Conservation (phyloP, 768 basidiomycete species). For the Serpula lacrymans region DNA sequence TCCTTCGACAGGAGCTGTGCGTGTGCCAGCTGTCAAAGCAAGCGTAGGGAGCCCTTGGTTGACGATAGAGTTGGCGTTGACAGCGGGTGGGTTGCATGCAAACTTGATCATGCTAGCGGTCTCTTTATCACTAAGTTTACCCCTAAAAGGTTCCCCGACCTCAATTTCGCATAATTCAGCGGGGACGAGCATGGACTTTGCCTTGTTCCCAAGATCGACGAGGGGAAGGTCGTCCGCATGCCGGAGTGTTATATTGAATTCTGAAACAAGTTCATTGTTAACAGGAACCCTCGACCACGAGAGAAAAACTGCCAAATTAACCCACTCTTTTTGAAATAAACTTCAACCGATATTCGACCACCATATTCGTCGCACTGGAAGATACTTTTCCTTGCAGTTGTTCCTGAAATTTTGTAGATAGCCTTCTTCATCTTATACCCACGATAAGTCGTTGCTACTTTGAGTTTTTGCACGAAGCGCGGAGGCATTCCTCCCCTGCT, state of each 20-base stretch:
- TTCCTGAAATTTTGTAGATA: slow-evolving; percentile 34
- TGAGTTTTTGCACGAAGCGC: slow-evolving; percentile 50
- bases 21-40: slow-evolving; percentile 42
- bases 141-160: slow-evolving; percentile 56
- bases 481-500: slow-evolving; percentile 44
- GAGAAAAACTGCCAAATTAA: slow-evolving; percentile 5
- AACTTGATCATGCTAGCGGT: slow-evolving; percentile 67
- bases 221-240: slow-evolving; percentile 48
- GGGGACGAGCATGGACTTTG: slow-evolving; percentile 45
- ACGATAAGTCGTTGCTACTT: slow-evolving; percentile 54
- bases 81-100: slow-evolving; percentile 60
- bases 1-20: slow-evolving; percentile 36
- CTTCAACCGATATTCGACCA: slow-evolving; percentile 52
- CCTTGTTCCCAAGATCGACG: slow-evolving; percentile 45
- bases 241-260: slow-evolving; percentile 52
- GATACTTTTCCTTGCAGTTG: slow-evolving; percentile 40
- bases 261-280: slow-evolving; percentile 30
- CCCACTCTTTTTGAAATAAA: slow-evolving; percentile 64
- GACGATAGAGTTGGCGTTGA: slow-evolving; percentile 58
- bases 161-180: slow-evolving; percentile 70
- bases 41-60: slow-evolving; percentile 54
- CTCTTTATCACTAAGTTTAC: slow-evolving; percentile 56
- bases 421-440: slow-evolving; percentile 52
- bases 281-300: slow-evolving; percentile 8
- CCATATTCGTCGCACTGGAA: slow-evolving; percentile 62